Evolutionary conservation across 495 filamentous ascomycete species (phyloP).

Genomic region (Glonium stellatum): DNA sequence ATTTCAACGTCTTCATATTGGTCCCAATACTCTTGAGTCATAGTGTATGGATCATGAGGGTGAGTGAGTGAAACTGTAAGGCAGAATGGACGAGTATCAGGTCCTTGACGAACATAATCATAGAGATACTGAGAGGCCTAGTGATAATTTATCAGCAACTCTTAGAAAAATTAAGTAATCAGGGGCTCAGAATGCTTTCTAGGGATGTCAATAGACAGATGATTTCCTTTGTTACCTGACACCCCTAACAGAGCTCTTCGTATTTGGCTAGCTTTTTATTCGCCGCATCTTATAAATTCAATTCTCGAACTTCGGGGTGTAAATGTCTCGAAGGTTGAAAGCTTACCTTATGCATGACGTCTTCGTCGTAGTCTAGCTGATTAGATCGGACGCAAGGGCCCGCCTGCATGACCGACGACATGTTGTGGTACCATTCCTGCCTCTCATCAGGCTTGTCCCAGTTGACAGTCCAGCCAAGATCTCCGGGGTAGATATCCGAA

Average conservation of each 20-base stretch:
- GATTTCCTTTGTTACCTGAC: too few relatives aligned
- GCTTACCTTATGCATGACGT: constrained; percentile 68
- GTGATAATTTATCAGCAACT: constrained; percentile 1
- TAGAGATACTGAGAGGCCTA: constrained; percentile 69
- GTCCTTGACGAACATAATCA: constrained; percentile 67
- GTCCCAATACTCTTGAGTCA: constrained; percentile 83
- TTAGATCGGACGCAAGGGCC: constrained; percentile 77
- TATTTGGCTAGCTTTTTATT: not conserved
- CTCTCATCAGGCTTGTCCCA: constrained; percentile 82
- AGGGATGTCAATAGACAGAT: not conserved
- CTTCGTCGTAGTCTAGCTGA: constrained; percentile 91
- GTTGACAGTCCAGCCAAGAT: constrained; percentile 83
- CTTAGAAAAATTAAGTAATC: not conserved
- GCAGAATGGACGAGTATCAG: constrained; percentile 63
- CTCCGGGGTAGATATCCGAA: constrained; percentile 86
- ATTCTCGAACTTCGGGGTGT: not conserved
- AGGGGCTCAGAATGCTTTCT: not conserved
- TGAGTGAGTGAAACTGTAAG: constrained; percentile 87
- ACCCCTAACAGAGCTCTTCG: not conserved
- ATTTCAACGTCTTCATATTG: constrained; percentile 83
- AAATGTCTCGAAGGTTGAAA: not conserved
- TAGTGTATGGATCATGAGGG: constrained; percentile 87
- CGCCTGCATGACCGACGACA: constrained; percentile 78
- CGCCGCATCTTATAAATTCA: not conserved
- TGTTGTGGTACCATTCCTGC: constrained; percentile 89